These are phyloP conservation scores for Malassezia caprae DNA, from an alignment of 1,284 basidiomycete genomes.

Conservation along the genomic window DNA sequence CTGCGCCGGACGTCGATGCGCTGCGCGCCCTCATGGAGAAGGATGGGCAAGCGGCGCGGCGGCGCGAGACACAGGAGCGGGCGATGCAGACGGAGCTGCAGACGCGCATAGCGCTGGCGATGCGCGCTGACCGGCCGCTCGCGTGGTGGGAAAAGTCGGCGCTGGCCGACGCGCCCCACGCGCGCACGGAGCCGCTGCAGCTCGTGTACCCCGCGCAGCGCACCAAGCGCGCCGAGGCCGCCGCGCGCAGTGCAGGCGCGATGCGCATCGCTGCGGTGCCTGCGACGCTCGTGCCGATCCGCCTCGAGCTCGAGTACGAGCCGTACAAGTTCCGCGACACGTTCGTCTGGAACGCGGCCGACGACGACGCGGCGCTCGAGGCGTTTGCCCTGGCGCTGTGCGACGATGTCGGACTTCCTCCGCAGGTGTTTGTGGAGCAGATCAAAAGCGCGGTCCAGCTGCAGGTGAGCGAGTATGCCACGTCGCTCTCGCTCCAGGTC, in stretches of 20 bases:
- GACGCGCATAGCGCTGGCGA: conserved; percentile 23
- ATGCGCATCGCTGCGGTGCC: conserved; percentile 57
- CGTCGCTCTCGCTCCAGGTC: conserved; percentile 30
- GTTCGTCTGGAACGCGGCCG: conserved; percentile 88
- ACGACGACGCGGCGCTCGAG: conserved; percentile 77
- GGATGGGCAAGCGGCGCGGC: conserved; percentile 53
- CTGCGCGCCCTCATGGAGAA: conserved; percentile 55
- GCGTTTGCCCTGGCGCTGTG: conserved; percentile 78
- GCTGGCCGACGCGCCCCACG: conserved; percentile 22
- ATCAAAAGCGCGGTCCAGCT: conserved; percentile 79
- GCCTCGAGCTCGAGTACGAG: conserved; percentile 82
- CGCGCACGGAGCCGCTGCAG: conserved; percentile 22
- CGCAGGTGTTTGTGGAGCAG: conserved; percentile 58
- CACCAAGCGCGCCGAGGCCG: conserved; percentile 56
- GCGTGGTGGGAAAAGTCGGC: conserved; percentile 40
- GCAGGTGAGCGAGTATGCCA: conserved; percentile 64
- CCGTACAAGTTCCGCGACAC: conserved; percentile 88
- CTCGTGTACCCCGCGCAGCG: conserved; percentile 37
- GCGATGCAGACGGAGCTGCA: conserved; percentile 28
- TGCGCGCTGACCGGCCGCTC: conserved; percentile 27
- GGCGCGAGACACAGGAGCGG: conserved; percentile 37
- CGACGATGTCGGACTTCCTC: conserved; percentile 75
- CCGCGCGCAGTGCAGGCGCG: conserved; percentile 25
- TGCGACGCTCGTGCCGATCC: conserved; percentile 79
- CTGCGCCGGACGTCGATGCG: conserved; percentile 51